These are phyloP conservation scores for Barnettozyma sucrosica DNA, from an alignment of 805 yeast species.

Conservation along the genomic window DNA sequence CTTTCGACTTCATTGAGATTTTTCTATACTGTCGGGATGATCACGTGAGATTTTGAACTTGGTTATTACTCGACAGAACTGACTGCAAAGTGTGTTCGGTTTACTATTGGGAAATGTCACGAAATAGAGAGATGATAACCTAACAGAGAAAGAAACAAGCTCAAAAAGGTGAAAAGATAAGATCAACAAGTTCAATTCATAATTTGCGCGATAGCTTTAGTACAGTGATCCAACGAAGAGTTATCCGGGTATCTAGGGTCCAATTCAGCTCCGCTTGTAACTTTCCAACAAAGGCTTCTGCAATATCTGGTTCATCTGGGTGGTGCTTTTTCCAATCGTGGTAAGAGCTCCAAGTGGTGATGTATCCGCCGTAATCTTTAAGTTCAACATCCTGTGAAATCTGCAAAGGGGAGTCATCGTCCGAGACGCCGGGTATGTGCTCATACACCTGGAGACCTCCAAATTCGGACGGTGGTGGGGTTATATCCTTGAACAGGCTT, in stretches of 20 bases:
- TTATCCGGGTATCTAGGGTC: constrained; percentile 35
- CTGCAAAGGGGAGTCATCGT: constrained; percentile 4
- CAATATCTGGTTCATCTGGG: constrained; percentile 28
- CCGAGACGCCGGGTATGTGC: constrained; percentile 20
- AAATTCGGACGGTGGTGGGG: constrained; percentile 38
- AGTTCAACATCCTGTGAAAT: not conserved
- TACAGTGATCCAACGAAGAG: constrained; percentile 45
- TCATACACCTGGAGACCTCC: constrained; percentile 32
- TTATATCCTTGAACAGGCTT: constrained; percentile 36
- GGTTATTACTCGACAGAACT: not conserved
- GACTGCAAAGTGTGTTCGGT: not conserved
- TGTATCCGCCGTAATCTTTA: constrained; percentile 39
- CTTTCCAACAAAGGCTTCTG: constrained; percentile 29
- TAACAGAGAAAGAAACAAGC: too few species aligned
- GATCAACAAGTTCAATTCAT: constrained; percentile 1
- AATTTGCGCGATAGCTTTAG: constrained; percentile 39
- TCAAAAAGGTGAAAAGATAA: too few species aligned
- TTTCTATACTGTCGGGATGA: not conserved
- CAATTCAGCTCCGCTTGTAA: constrained; percentile 41
- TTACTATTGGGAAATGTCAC: not conserved
- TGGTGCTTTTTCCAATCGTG: constrained; percentile 44
- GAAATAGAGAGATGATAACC: not conserved
- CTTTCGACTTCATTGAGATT: not conserved
- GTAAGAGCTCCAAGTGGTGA: constrained; percentile 67
- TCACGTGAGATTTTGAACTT: not conserved